A percentile compares a stretch with the other conserved stretches of the same genome.
These are phyloP conservation scores for Hyaloperonospora arabidopsidis DNA, from an alignment of 352 stramenopile genomes.

Conservation along the genomic window DNA sequence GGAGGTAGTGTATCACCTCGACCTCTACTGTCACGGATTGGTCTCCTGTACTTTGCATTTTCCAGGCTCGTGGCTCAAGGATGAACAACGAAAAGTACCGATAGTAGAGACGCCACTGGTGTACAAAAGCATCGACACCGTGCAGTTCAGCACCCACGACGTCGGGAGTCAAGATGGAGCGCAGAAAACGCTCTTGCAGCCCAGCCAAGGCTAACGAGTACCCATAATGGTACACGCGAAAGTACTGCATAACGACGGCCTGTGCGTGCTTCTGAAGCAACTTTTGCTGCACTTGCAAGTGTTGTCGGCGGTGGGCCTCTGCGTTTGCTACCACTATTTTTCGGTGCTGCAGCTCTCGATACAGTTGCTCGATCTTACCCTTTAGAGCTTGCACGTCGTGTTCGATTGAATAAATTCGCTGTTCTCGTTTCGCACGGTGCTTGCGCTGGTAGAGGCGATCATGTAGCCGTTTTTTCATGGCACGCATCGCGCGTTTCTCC, in stretches of 20 bases:
- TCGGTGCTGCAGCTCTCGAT: conserved; percentile 14
- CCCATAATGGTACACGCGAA: conserved; percentile 26
- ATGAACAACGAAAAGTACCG: conserved; percentile 18
- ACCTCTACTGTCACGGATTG: conserved; percentile 23
- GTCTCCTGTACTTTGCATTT: conserved; percentile 14
- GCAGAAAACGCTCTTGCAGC: conserved; percentile 25
- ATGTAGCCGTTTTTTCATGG: conserved; percentile 15
- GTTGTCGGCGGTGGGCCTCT: conserved; percentile 10
- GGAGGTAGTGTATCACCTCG: conserved; percentile 26
- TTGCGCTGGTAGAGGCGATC: conserved; percentile 35
- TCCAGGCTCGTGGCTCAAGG: conserved; percentile 23
- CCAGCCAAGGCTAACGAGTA: conserved; percentile 15
- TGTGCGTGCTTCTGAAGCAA: conserved; percentile 18
- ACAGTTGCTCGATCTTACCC: conserved; percentile 24
- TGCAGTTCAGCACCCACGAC: conserved; percentile 16
- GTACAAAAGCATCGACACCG: conserved; percentile 21
- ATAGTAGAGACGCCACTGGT: conserved; percentile 28
- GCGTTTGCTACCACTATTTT: conserved; percentile 8
- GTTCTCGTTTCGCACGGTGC: conserved; percentile 31
- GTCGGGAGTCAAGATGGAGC: conserved; percentile 20
- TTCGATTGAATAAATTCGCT: conserved; percentile 18
- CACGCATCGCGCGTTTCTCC: neutral
- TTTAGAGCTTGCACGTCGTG: conserved; percentile 17
- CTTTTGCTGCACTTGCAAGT: conserved; percentile 7
- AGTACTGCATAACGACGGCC: conserved; percentile 24